These are phyloP conservation scores for Fusarium pininemorale DNA, from an alignment of 2,329 filamentous ascomycete genomes.

Conservation along the genomic window DNA sequence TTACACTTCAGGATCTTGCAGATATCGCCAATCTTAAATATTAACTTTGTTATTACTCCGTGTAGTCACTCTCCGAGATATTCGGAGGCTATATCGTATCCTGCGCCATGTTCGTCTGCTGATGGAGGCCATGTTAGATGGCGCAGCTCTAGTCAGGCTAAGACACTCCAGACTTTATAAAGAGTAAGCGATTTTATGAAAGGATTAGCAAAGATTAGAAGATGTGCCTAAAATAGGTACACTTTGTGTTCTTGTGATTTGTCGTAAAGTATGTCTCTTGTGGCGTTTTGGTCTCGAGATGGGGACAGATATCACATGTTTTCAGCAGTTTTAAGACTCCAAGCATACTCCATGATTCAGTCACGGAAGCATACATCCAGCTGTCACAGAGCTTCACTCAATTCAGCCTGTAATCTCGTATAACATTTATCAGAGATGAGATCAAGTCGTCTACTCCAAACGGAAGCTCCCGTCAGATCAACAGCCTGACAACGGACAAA, in stretches of 20 bases:
- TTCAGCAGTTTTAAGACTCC: not conserved
- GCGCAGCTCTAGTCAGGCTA: not conserved
- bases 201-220: not conserved
- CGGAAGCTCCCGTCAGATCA: constrained; percentile 33
- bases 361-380: not conserved
- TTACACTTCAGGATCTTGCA: not conserved
- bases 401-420: not conserved
- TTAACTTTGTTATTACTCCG: not conserved
- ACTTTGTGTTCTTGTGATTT: not conserved
- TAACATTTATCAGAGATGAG: not conserved
- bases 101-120: not conserved
- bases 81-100: not conserved
- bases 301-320: not conserved
- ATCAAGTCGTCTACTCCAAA: not conserved
- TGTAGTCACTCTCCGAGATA: not conserved
- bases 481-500: constrained; percentile 4
- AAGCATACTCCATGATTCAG: not conserved
- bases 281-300: not conserved
- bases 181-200: not conserved
- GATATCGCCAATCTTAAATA: not conserved
- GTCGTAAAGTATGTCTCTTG: not conserved
- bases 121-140: not conserved
- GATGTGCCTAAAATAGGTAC: not conserved
- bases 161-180: not conserved
- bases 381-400: not conserved